These are phyloP conservation scores for Cladosporium sp. DNA, from an alignment of 2,329 filamentous ascomycete genomes.

Conservation along the genomic window DNA sequence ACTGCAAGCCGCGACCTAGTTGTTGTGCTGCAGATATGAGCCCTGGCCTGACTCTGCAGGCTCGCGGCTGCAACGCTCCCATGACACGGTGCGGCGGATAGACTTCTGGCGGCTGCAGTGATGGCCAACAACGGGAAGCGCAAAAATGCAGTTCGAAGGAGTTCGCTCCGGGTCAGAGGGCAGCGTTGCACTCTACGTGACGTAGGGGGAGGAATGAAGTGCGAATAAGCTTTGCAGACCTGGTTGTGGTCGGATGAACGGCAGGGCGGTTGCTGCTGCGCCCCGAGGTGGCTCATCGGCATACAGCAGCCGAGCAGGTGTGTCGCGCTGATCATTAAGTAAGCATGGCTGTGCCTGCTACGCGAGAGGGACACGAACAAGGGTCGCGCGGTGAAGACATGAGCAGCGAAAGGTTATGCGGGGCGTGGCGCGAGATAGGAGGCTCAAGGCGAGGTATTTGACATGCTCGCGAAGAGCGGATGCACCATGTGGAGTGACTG, in stretches of 20 bases:
- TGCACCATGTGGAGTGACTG: background rate
- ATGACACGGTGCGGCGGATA: background rate
- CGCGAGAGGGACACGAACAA: background rate
- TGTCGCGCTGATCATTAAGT: background rate
- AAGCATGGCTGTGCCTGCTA: background rate
- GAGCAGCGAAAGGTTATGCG: background rate
- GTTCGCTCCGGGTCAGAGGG: background rate
- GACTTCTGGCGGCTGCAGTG: background rate
- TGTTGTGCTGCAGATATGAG: background rate
- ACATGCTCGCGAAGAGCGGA: background rate
- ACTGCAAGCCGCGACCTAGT: background rate
- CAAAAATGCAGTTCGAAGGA: background rate
- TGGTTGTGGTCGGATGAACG: background rate
- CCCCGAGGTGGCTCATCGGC: constrained; percentile 8
- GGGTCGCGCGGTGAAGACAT: background rate
- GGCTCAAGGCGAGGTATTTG: constrained; percentile 1
- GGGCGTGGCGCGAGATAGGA: background rate
- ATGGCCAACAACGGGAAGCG: background rate
- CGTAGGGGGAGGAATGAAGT: background rate
- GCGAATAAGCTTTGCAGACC: constrained; percentile 6
- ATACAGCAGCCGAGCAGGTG: constrained; percentile 13
- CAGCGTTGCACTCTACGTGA: background rate
- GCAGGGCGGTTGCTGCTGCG: background rate
- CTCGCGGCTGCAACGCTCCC: background rate
- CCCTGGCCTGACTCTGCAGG: constrained; percentile 1